These are phyloP conservation scores for Epichloe baconii DNA, from an alignment of 2,329 filamentous ascomycete species.

Conservation along the genomic window DNA sequence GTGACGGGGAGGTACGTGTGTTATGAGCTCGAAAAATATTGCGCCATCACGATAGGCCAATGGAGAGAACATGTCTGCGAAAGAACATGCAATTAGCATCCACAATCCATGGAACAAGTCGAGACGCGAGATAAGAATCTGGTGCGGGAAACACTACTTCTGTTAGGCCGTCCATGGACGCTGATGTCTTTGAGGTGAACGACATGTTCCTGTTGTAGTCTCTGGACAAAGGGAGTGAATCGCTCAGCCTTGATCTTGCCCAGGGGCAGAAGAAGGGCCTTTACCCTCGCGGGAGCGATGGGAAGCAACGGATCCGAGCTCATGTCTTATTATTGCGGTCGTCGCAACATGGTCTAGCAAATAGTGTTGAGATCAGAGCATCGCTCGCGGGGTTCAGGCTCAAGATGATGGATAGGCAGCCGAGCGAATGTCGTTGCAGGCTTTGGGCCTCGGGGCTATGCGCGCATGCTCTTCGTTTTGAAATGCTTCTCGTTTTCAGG, in stretches of 20 bases:
- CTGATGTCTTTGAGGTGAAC: constrained; percentile 78
- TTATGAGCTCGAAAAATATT: constrained; percentile 79
- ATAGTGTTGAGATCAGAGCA: background rate
- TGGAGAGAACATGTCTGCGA: constrained; percentile 80
- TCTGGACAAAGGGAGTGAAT: constrained; percentile 66
- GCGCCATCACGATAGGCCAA: constrained; percentile 74
- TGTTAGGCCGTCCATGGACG: constrained; percentile 70
- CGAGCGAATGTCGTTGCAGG: background rate
- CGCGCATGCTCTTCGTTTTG: background rate
- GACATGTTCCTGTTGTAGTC: constrained; percentile 66
- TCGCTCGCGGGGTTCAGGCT: background rate
- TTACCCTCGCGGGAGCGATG: constrained; percentile 81
- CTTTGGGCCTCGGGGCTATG: background rate
- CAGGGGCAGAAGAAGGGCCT: constrained; percentile 74
- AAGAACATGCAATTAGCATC: constrained; percentile 10
- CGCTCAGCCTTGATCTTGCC: constrained; percentile 73
- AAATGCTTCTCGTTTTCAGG: background rate
- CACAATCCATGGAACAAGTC: background rate
- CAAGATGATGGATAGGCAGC: background rate
- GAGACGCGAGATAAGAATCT: background rate
- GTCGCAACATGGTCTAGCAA: constrained; percentile 18
- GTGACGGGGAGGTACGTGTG: constrained; percentile 66
- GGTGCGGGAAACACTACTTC: constrained; percentile 43
- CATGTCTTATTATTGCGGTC: constrained; percentile 49
- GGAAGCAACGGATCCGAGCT: constrained; percentile 80